Conservation (phyloP, 202 grass and related monocot genomes). For the Setaria viridis region DNA sequence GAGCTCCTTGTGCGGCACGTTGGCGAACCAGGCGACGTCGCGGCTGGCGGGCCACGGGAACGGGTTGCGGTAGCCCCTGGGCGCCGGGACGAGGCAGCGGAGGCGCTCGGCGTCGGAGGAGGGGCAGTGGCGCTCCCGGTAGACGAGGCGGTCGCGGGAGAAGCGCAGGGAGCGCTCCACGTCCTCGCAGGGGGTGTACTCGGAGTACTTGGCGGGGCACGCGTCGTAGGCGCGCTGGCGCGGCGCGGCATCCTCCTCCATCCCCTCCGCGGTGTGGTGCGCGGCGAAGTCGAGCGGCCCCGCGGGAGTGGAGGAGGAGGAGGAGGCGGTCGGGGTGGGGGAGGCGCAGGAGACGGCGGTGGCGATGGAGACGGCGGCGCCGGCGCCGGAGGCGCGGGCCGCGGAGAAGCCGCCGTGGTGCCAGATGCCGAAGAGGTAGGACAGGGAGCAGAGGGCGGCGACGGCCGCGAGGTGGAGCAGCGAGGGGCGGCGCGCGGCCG, state of each 20-base stretch:
- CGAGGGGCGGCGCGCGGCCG: conserved; percentile 45
- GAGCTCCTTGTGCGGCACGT: conserved; percentile 96
- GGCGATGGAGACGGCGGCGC: conserved; percentile 51
- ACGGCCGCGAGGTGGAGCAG: conserved; percentile 61
- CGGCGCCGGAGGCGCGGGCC: conserved; percentile 10
- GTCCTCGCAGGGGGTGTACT: conserved; percentile 98
- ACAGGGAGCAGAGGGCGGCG: conserved; percentile 66
- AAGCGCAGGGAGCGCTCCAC: conserved; percentile 80
- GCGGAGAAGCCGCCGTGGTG: conserved; percentile 66
- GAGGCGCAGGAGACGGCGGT: conserved; percentile 45
- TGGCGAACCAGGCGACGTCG: conserved; percentile 79
- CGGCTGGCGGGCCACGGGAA: conserved; percentile 87
- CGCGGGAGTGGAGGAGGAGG: neutral
- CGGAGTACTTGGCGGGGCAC: conserved; percentile 73
- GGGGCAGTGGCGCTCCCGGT: conserved; percentile 94
- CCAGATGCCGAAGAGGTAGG: conserved; percentile 78
- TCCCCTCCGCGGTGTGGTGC: conserved; percentile 67
- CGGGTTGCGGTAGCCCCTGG: conserved; percentile 72
- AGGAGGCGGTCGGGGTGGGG: neutral
- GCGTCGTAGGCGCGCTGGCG: conserved; percentile 43
- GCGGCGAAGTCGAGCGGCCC: conserved; percentile 61
- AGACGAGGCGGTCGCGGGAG: conserved; percentile 69
- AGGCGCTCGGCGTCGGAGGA: conserved; percentile 57
- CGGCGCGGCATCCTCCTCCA: conserved; percentile 30
- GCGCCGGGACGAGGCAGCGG: conserved; percentile 81